Evolutionary conservation across 2,329 filamentous ascomycete species (phyloP).

Genomic region (Ophiostoma ulmi): DNA sequence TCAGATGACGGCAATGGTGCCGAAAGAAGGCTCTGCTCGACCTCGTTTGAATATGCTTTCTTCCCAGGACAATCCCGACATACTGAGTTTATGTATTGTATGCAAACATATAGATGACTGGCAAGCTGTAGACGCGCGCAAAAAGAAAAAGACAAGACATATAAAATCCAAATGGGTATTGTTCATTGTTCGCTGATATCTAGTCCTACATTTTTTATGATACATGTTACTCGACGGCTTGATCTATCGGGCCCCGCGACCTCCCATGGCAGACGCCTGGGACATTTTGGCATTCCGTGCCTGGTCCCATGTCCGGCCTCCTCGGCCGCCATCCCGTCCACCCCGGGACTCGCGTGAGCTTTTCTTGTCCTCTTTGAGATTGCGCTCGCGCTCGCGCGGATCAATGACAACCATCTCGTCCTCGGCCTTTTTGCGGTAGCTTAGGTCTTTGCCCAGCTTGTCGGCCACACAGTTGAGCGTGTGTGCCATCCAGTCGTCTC

Average conservation of each 20-base stretch:
- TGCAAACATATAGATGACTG: no score
- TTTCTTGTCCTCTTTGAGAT: conserved; percentile 61
- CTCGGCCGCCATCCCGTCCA: conserved; percentile 42
- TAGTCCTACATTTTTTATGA: conserved; percentile 10
- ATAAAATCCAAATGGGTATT: conserved; percentile 22
- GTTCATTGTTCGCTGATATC: neutral
- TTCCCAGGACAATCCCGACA: no score
- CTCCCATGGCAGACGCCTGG: conserved; percentile 48
- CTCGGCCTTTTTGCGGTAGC: conserved; percentile 83
- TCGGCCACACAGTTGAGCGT: conserved; percentile 82
- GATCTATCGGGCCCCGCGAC: conserved; percentile 49
- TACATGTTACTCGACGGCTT: neutral
- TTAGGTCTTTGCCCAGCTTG: conserved; percentile 83
- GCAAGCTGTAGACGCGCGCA: no score
- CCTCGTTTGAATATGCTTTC: neutral
- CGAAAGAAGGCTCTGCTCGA: neutral
- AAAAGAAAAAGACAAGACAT: neutral
- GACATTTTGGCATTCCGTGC: conserved; percentile 54
- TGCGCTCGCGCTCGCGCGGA: conserved; percentile 73
- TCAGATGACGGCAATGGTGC: neutral
- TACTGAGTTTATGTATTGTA: no score
- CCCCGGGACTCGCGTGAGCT: conserved; percentile 52
- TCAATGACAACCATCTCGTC: conserved; percentile 92
- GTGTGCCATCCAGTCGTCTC: conserved; percentile 80
- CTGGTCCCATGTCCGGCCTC: conserved; percentile 51